Percentiles rank a stretch among this genome's conserved stretches.
Conservation (phyloP, 192 early-diverging fungal genomes). For the Cetraspora pellucida region DNA sequence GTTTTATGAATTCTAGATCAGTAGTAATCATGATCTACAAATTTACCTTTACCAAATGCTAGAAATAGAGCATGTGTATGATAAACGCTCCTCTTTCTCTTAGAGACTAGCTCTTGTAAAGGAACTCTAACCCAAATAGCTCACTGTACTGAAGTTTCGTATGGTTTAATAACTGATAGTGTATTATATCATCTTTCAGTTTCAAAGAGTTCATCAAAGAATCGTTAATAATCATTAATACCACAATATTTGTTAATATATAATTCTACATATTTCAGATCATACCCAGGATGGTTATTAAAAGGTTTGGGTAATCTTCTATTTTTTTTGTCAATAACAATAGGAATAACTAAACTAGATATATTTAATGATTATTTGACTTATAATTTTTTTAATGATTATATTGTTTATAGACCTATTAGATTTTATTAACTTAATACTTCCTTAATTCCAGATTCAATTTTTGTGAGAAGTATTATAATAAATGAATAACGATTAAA, state of each 20-base stretch:
- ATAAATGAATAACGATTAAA: too few species aligned
- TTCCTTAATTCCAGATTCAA: neutral
- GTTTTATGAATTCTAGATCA: conserved; percentile 15
- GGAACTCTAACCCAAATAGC: neutral
- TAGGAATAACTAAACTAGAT: conserved; percentile 12
- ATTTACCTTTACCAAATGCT: conserved; percentile 13
- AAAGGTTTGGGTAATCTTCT: too few species aligned
- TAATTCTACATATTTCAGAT: neutral
- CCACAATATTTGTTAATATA: neutral
- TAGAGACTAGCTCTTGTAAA: too few species aligned
- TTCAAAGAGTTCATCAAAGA: too few species aligned
- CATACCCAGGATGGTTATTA: too few species aligned
- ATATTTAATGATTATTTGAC: neutral
- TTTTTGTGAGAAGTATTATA: neutral
- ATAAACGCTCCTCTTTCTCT: too few species aligned
- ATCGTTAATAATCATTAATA: neutral
- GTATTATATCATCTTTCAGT: conserved; percentile 17
- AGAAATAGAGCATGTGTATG: too few species aligned
- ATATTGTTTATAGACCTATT: neutral
- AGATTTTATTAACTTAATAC: neutral
- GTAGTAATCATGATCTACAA: conserved; percentile 10
- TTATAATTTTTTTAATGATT: neutral
- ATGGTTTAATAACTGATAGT: too few species aligned
- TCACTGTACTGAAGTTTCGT: too few species aligned
- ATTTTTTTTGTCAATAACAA: too few species aligned